Conservation (phyloP, 75 land plant species). For the Selaginella tamariscina region DNA sequence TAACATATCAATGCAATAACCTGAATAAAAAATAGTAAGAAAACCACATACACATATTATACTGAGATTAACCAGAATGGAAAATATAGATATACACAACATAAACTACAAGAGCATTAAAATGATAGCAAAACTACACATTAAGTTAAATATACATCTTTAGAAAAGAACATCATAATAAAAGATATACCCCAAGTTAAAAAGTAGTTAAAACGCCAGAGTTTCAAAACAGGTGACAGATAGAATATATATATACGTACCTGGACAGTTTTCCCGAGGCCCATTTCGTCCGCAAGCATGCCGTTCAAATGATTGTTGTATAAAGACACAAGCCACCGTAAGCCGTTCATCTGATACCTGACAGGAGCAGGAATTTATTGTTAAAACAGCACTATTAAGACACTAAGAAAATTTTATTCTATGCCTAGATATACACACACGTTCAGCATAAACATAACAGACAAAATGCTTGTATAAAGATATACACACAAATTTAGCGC, state of each 20-base stretch:
- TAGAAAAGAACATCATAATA: constrained; percentile 6
- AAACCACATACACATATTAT: no score
- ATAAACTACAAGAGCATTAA: neutral
- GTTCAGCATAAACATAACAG: no score
- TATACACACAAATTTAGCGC: no score
- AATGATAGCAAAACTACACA: no score
- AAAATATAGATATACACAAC: neutral
- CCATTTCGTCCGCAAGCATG: constrained; percentile 99
- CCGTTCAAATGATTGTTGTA: constrained; percentile 98
- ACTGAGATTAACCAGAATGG: no score
- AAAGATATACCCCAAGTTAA: no score
- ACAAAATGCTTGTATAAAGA: no score
- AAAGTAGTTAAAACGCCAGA: constrained; percentile 4
- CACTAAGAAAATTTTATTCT: no score
- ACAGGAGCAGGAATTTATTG: neutral
- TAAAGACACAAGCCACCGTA: constrained; percentile 91
- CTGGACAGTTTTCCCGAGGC: constrained; percentile 99
- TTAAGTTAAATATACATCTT: neutral
- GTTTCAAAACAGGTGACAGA: no score
- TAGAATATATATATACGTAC: constrained; percentile 22
- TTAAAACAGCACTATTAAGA: no score
- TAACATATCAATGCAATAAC: constrained; percentile 91
- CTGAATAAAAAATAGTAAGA: constrained; percentile 32
- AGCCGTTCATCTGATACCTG: constrained; percentile 98
- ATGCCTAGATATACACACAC: no score